Conservation (phyloP, 1,139 yeast species). For the Kurtzmaniella quercitrusa region DNA sequence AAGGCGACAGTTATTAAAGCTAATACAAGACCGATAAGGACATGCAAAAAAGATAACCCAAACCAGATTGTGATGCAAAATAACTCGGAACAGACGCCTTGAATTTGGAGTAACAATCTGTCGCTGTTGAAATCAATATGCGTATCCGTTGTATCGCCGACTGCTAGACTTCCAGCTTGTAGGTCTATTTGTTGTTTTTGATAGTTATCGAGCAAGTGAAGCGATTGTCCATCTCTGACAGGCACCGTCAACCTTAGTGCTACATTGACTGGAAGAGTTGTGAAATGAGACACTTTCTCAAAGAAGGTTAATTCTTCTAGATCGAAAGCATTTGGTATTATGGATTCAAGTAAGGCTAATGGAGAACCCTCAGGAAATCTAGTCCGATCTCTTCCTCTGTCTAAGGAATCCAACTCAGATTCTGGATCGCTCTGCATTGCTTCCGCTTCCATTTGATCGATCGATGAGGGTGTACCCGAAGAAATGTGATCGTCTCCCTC, state of each 20-base stretch:
- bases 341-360: not conserved
- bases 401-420: not conserved
- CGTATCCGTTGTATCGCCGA: not conserved
- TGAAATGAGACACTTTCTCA: slow-evolving; percentile 18
- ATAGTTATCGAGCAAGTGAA: slow-evolving; percentile 7
- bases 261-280: slow-evolving; percentile 42
- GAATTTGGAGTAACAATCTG: slow-evolving; percentile 15
- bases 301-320: slow-evolving; percentile 4
- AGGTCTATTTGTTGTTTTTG: slow-evolving; percentile 1
- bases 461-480: not conserved
- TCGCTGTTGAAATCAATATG: slow-evolving; percentile 18
- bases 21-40: not conserved
- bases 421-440: not conserved
- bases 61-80: slow-evolving; percentile 12
- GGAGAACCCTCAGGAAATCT: not conserved
- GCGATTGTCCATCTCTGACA: slow-evolving; percentile 26
- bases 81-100: slow-evolving; percentile 16
- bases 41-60: slow-evolving; percentile 5
- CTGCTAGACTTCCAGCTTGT: slow-evolving; percentile 1
- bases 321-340: not conserved
- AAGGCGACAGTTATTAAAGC: slow-evolving; percentile 1
- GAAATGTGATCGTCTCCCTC: not conserved
- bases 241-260: slow-evolving; percentile 47
- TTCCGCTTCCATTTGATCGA: not conserved
- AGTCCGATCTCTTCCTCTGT: not conserved